Conservation (phyloP, 805 yeast species). For the Ogataea corticis region DNA sequence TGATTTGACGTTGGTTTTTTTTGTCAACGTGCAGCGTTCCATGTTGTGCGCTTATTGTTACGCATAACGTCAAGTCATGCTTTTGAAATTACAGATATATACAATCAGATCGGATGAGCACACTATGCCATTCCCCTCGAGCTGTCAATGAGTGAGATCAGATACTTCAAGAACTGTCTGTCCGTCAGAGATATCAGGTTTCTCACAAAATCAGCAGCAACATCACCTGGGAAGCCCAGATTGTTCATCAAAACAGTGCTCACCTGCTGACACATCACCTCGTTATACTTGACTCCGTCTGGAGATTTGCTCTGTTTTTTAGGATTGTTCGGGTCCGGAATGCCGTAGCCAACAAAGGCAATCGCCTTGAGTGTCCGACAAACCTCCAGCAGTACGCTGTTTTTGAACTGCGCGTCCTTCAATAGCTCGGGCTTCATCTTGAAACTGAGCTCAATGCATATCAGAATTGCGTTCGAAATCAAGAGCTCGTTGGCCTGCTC, state of each 20-base stretch:
- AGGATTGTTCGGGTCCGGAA: conserved; percentile 30
- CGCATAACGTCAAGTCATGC: not conserved
- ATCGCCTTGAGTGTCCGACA: conserved; percentile 67
- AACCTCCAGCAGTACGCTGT: conserved; percentile 67
- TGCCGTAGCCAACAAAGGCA: conserved; percentile 37
- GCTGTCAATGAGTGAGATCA: conserved; percentile 43
- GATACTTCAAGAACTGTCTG: conserved; percentile 71
- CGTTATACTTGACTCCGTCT: conserved; percentile 25
- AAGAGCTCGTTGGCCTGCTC: conserved; percentile 74
- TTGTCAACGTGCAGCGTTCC: no score
- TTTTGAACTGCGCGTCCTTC: conserved; percentile 77
- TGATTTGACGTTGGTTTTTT: no score
- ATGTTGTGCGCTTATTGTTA: no score
- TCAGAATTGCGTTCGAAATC: conserved; percentile 63
- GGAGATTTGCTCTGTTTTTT: conserved; percentile 18
- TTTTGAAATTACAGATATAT: not conserved
- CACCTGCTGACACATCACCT: conserved; percentile 32
- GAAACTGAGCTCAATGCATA: conserved; percentile 80
- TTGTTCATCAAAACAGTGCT: conserved; percentile 46
- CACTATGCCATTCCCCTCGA: conserved; percentile 5
- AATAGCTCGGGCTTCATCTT: conserved; percentile 63
- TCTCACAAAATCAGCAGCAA: conserved; percentile 61
- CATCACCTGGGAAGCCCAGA: conserved; percentile 60
- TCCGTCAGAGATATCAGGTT: conserved; percentile 55
- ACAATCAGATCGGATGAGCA: conserved; percentile 2